These are phyloP conservation scores for Barnettozyma sucrosica DNA, from an alignment of 805 yeast genomes.

Conservation along the genomic window DNA sequence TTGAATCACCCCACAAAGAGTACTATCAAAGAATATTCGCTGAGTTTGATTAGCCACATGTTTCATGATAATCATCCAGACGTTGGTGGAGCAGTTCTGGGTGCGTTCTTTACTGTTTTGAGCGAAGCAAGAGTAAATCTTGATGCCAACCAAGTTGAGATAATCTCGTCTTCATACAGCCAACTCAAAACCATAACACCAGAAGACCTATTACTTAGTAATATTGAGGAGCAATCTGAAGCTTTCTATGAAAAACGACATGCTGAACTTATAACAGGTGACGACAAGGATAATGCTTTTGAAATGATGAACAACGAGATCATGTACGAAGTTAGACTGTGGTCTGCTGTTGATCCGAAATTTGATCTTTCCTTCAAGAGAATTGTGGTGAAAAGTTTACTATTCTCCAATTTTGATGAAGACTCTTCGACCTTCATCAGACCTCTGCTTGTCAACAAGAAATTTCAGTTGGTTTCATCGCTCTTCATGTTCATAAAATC, in stretches of 20 bases:
- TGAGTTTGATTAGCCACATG: not conserved
- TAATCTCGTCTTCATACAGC: not conserved
- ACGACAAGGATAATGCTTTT: not conserved
- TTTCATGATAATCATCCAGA: not conserved
- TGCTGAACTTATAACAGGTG: not conserved
- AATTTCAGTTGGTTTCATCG: constrained; percentile 4
- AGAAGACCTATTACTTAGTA: not conserved
- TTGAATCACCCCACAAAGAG: constrained; percentile 22
- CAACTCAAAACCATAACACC: not conserved
- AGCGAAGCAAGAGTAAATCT: constrained; percentile 4
- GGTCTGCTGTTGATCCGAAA: constrained; percentile 7
- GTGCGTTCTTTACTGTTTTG: constrained; percentile 4
- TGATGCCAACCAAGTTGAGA: not conserved
- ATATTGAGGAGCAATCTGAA: not conserved
- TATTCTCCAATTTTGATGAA: constrained; percentile 9
- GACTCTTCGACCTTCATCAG: constrained; percentile 6
- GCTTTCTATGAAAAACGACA: constrained; percentile 9
- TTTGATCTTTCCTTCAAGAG: not conserved
- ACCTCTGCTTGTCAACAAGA: constrained; percentile 13
- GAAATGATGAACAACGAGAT: constrained; percentile 5
- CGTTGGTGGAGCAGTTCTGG: constrained; percentile 6
- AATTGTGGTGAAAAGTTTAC: constrained; percentile 1
- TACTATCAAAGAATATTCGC: constrained; percentile 10
- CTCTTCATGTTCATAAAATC: constrained; percentile 14
- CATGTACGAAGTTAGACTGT: constrained; percentile 12